These are phyloP conservation scores for Pythium chondricola DNA, from an alignment of 352 stramenopile genomes.

Conservation along the genomic window DNA sequence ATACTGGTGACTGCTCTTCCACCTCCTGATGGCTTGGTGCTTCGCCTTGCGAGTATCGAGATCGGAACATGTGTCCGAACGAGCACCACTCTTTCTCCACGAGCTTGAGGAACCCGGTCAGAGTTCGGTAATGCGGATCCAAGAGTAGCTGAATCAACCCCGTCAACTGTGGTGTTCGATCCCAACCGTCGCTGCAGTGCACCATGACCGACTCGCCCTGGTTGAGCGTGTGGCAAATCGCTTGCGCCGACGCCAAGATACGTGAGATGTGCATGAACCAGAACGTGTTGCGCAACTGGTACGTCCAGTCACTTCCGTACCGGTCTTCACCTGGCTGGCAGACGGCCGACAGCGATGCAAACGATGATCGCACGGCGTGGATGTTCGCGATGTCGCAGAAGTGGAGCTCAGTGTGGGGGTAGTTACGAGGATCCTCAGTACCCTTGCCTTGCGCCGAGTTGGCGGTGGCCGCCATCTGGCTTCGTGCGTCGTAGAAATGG, in stretches of 20 bases:
- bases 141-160: slow-evolving; percentile 95
- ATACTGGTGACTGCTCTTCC: slow-evolving; percentile 97
- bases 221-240: slow-evolving; percentile 92
- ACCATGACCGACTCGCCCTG: slow-evolving; percentile 95
- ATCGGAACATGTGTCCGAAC: slow-evolving; percentile 99
- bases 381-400: slow-evolving; percentile 99
- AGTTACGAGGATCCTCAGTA: slow-evolving; percentile 92
- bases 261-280: slow-evolving; percentile 97
- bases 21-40: slow-evolving; percentile 90
- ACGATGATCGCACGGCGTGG: slow-evolving; percentile 93
- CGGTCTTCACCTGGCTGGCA: slow-evolving; percentile 76
- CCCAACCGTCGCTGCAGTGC: slow-evolving; percentile 99
- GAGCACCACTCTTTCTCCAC: slow-evolving; percentile 99
- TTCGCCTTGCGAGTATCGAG: slow-evolving; percentile 94
- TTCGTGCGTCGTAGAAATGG: slow-evolving; percentile 82
- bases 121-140: slow-evolving; percentile 97
- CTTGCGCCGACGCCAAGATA: slow-evolving; percentile 92
- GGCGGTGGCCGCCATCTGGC: slow-evolving; percentile 77
- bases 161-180: slow-evolving; percentile 96
- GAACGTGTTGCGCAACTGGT: slow-evolving; percentile 92
- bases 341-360: slow-evolving; percentile 64
- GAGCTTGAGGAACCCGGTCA: slow-evolving; percentile 92
- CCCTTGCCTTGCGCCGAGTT: slow-evolving; percentile 86
- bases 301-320: slow-evolving; percentile 70
- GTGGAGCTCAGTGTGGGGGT: slow-evolving; percentile 92